These are phyloP conservation scores for Theileria parva DNA, from an alignment of 169 alveolate genomes.

Conservation along the genomic window DNA sequence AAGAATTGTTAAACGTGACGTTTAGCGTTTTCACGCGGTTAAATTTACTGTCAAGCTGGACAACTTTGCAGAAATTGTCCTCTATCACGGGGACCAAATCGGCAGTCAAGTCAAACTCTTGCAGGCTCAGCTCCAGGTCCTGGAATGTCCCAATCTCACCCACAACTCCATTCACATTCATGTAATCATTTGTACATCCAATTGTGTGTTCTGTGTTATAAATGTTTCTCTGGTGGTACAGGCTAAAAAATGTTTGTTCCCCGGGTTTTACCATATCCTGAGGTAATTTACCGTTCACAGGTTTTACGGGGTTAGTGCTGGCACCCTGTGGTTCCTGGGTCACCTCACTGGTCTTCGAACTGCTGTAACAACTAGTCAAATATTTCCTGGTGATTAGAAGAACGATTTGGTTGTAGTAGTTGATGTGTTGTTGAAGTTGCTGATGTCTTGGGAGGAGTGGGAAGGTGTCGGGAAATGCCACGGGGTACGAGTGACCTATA, in stretches of 20 bases:
- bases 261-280: not conserved
- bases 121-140: not conserved
- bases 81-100: constrained; percentile 65
- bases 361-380: not conserved
- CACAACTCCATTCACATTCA: not conserved
- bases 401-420: constrained; percentile 34
- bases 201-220: not conserved
- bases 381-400: constrained; percentile 30
- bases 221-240: not conserved
- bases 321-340: too few species aligned
- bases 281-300: not conserved
- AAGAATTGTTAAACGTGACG: constrained; percentile 66
- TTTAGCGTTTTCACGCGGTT: constrained; percentile 25
- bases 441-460: constrained; percentile 44
- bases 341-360: too few species aligned
- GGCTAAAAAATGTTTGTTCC: not conserved
- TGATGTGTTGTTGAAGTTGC: constrained; percentile 3
- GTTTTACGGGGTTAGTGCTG: too few species aligned
- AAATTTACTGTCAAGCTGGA: constrained; percentile 44
- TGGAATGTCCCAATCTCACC: not conserved
- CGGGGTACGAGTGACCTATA: not conserved
- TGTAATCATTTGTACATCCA: not conserved
- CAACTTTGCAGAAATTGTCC: constrained; percentile 23
- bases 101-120: constrained; percentile 20
- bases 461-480: constrained; percentile 53